phyloP scores from a whole-genome alignment of 176 grass and related monocot genomes.

The Bonia amplexicaulis region DNA sequence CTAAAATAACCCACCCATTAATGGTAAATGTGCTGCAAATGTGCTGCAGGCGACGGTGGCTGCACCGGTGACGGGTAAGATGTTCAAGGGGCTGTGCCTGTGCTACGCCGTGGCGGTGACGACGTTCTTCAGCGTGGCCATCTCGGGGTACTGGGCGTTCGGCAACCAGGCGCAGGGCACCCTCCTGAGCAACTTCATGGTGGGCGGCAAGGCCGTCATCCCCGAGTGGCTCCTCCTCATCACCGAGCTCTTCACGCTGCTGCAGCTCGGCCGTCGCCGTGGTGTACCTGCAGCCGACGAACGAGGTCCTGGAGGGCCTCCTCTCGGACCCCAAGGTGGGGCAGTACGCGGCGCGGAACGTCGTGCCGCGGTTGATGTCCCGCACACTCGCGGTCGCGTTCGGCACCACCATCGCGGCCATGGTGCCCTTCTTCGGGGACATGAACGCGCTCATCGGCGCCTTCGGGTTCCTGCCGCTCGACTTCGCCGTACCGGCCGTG shows the following conservation, averaged over 20 bases:
- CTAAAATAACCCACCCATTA: neutral
- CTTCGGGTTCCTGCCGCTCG: conserved; percentile 87
- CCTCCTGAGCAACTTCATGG: conserved; percentile 69
- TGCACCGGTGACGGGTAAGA: conserved; percentile 80
- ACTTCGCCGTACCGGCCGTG: conserved; percentile 70
- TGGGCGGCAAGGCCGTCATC: conserved; percentile 48
- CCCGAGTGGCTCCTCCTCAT: conserved; percentile 58
- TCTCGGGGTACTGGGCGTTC: conserved; percentile 93
- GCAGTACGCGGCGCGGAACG: conserved; percentile 65
- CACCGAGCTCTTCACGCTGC: conserved; percentile 69
- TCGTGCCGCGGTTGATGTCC: conserved; percentile 49
- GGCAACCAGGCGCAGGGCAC: conserved; percentile 59
- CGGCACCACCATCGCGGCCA: conserved; percentile 70
- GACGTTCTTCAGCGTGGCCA: conserved; percentile 91
- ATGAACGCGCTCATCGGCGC: conserved; percentile 85
- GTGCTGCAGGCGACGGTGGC: conserved; percentile 62
- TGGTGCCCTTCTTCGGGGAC: conserved; percentile 96
- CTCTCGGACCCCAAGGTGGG: conserved; percentile 52
- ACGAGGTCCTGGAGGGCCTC: conserved; percentile 76
- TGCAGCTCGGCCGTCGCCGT: conserved; percentile 75
- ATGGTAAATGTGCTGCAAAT: neutral
- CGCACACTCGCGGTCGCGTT: conserved; percentile 49
- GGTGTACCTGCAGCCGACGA: conserved; percentile 94
- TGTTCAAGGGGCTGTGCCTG: conserved; percentile 84
- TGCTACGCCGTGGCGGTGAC: conserved; percentile 69